Conservation (phyloP, 352 stramenopile species). For the Stramenopiles sp. region DNA sequence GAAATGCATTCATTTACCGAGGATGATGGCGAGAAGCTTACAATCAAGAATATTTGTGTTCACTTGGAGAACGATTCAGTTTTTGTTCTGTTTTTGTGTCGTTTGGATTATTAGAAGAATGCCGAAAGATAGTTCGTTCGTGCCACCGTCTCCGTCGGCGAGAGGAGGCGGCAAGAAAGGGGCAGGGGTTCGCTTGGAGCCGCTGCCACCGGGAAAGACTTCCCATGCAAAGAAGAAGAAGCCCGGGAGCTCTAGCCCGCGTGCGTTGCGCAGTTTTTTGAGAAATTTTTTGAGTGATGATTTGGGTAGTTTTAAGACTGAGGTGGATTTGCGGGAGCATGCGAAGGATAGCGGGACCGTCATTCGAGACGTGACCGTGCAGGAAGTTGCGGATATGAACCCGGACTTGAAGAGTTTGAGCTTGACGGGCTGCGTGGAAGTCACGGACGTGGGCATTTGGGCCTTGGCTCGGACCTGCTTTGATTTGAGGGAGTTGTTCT, state of each 20-base stretch:
- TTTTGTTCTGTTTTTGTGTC: too few relatives aligned
- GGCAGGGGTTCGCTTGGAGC: not conserved
- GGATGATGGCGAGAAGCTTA: too few relatives aligned
- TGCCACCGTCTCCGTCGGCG: too few relatives aligned
- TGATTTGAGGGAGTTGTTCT: constrained; percentile 42
- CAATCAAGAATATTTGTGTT: too few relatives aligned
- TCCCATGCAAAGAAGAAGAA: not conserved
- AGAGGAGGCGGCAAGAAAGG: too few relatives aligned
- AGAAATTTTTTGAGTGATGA: constrained; percentile 64
- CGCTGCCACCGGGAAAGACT: not conserved
- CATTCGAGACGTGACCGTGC: constrained; percentile 63
- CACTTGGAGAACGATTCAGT: too few relatives aligned
- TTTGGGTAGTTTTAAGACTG: constrained; percentile 37
- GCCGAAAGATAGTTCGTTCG: too few relatives aligned
- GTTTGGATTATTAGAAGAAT: too few relatives aligned
- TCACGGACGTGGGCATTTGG: constrained; percentile 68
- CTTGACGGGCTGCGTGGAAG: constrained; percentile 37
- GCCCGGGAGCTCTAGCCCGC: not conserved
- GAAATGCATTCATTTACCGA: too few relatives aligned
- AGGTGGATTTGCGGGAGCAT: constrained; percentile 59
- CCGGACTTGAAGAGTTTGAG: constrained; percentile 40
- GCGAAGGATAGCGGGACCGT: constrained; percentile 51
- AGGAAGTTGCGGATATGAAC: constrained; percentile 56
- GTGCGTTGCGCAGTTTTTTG: constrained; percentile 52
- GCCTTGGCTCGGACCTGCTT: constrained; percentile 49